phyloP scores from a whole-genome alignment of 2,329 filamentous ascomycete genomes.

The Hymenoscyphus infarciens region DNA sequence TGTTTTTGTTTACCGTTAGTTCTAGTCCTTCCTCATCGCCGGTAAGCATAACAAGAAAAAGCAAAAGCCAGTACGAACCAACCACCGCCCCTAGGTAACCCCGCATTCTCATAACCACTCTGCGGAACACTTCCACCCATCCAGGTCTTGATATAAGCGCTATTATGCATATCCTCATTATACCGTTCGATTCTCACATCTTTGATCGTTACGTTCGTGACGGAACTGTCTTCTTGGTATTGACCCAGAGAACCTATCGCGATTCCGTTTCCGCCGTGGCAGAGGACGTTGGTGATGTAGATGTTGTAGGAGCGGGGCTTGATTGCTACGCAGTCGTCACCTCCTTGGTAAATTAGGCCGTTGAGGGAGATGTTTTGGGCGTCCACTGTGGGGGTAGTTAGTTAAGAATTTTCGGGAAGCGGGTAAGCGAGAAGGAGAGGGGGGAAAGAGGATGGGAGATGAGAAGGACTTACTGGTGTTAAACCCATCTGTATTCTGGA shows the following conservation, averaged over 20 bases:
- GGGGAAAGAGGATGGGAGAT: neutral
- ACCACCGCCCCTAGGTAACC: constrained; percentile 47
- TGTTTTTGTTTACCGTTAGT: neutral
- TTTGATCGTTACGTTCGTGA: constrained; percentile 46
- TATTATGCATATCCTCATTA: constrained; percentile 46
- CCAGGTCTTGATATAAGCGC: constrained; percentile 56
- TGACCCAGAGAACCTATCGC: constrained; percentile 54
- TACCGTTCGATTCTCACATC: constrained; percentile 44
- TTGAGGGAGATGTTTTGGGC: constrained; percentile 45
- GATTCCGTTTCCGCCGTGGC: constrained; percentile 52
- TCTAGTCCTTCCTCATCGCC: neutral
- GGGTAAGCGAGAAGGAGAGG: neutral
- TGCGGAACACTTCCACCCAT: constrained; percentile 46
- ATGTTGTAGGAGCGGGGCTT: constrained; percentile 54
- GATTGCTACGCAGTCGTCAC: constrained; percentile 55
- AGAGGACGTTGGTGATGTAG: constrained; percentile 45
- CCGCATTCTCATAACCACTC: constrained; percentile 46
- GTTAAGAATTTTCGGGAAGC: neutral
- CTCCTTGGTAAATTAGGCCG: constrained; percentile 52
- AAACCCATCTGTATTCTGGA: constrained; percentile 56
- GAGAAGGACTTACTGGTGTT: constrained; percentile 41
- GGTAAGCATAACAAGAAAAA: neutral
- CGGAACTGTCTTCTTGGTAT: constrained; percentile 51
- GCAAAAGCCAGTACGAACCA: constrained; percentile 36
- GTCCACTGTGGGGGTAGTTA: constrained; percentile 40